A percentile compares a stretch with the other conserved stretches of the same genome.
Conservation (phyloP, 176 grass and related monocot species). For the Coix lacrymajobi region DNA sequence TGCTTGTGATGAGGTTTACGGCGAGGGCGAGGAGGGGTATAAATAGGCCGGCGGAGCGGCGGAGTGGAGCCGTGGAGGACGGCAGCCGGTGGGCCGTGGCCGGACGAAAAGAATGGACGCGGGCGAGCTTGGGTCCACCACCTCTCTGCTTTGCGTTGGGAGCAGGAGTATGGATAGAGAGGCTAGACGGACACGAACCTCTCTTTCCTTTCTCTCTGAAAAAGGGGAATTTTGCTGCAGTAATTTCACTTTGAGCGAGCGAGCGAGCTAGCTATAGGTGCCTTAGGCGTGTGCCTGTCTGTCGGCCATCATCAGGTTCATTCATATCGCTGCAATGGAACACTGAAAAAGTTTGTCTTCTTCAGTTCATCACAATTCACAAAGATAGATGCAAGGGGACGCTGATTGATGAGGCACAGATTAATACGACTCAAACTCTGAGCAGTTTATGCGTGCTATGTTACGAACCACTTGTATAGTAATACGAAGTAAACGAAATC, state of each 20-base stretch:
- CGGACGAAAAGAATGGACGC: slow-evolving; percentile 31
- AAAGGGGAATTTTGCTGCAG: not conserved
- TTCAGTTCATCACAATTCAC: too few relatives aligned
- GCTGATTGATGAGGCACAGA: too few relatives aligned
- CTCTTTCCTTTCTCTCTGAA: not conserved
- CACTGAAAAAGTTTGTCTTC: too few relatives aligned
- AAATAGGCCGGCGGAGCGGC: slow-evolving; percentile 32
- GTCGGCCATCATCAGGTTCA: not conserved
- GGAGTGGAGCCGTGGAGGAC: not conserved
- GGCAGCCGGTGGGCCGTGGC: not conserved
- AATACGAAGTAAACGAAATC: too few relatives aligned
- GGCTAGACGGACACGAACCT: not conserved
- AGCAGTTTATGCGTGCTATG: too few relatives aligned
- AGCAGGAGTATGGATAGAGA: slow-evolving; percentile 12
- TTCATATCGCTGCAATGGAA: too few relatives aligned
- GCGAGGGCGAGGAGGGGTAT: slow-evolving; percentile 2
- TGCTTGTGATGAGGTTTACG: slow-evolving; percentile 20
- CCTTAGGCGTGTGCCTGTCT: not conserved
- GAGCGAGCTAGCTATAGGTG: too few relatives aligned
- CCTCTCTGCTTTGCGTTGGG: too few relatives aligned
- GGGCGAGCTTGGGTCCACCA: slow-evolving; percentile 19
- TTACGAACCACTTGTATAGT: too few relatives aligned
- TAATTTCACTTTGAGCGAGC: not conserved
- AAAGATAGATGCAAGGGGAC: too few relatives aligned
- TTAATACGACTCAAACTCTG: not conserved